These are phyloP conservation scores for Tuber aestivum DNA, from an alignment of 495 filamentous ascomycete genomes.

Conservation along the genomic window DNA sequence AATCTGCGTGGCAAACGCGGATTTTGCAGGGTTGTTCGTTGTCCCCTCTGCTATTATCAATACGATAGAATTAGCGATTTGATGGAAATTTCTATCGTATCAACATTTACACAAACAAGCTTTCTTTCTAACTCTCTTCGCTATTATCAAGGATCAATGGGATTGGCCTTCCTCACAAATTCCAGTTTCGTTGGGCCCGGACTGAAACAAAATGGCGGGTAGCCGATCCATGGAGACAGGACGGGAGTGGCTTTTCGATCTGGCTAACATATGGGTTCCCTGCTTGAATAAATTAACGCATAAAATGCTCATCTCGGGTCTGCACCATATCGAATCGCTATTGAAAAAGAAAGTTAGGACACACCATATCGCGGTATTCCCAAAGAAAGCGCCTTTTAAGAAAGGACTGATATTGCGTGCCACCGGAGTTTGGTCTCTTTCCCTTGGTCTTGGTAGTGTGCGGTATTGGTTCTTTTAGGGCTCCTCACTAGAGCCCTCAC, in stretches of 20 bases:
- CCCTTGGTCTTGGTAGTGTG: too few relatives aligned
- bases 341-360: neutral
- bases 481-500: neutral
- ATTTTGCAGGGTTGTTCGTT: neutral
- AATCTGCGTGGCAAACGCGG: neutral
- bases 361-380: neutral
- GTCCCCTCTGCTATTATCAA: neutral
- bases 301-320: neutral
- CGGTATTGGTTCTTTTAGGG: too few relatives aligned
- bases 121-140: neutral
- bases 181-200: neutral
- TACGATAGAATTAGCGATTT: neutral
- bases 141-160: neutral
- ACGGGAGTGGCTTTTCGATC: conserved; percentile 1
- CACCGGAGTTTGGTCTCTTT: too few relatives aligned
- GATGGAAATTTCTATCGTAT: neutral
- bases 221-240: neutral
- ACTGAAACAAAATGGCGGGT: neutral
- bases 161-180: neutral
- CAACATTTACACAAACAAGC: neutral
- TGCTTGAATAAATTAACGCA: neutral
- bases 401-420: too few relatives aligned
- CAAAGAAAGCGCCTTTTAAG: neutral
- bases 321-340: neutral
- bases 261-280: neutral